Percentiles rank a stretch among this genome's conserved stretches.
phyloP scores from a whole-genome alignment of 1,139 yeast species.

The Meyerozyma smithsonii region DNA sequence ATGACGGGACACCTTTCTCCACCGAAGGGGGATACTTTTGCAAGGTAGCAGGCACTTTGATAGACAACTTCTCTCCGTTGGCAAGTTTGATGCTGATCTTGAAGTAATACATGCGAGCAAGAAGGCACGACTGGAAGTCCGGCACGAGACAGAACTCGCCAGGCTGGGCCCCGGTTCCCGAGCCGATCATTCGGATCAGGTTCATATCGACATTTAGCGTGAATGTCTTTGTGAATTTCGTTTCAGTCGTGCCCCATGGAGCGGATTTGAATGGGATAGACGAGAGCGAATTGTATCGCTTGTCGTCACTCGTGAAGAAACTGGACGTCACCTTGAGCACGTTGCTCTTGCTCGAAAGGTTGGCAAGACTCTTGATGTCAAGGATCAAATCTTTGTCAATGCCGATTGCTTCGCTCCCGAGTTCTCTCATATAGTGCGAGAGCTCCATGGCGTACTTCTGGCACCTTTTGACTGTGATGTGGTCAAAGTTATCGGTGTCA shows the following conservation, averaged over 20 bases:
- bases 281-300: slow-evolving; percentile 7
- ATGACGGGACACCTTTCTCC: too few relatives aligned
- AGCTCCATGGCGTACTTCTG: slow-evolving; percentile 30
- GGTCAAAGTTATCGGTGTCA: slow-evolving; percentile 28
- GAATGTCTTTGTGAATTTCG: slow-evolving; percentile 18
- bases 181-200: neutral
- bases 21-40: slow-evolving; percentile 11
- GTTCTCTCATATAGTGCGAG: slow-evolving; percentile 21
- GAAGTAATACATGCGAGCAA: slow-evolving; percentile 32
- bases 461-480: slow-evolving; percentile 26
- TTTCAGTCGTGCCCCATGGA: neutral
- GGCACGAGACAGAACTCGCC: slow-evolving; percentile 32
- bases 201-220: slow-evolving; percentile 18
- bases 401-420: slow-evolving; percentile 21
- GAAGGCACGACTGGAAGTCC: slow-evolving; percentile 33
- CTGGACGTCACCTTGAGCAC: slow-evolving; percentile 14
- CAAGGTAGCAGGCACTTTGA: slow-evolving; percentile 30
- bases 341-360: slow-evolving; percentile 24
- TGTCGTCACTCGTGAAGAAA: neutral
- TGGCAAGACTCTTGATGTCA: slow-evolving; percentile 33
- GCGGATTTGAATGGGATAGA: slow-evolving; percentile 13
- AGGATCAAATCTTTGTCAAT: slow-evolving; percentile 22
- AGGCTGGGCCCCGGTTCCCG: neutral
- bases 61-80: slow-evolving; percentile 22
- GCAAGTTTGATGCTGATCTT: slow-evolving; percentile 26